A percentile compares a stretch with the other conserved stretches of the same genome.
phyloP scores from a whole-genome alignment of 1,284 basidiomycete species.

The Cryptococcus hybrid region DNA sequence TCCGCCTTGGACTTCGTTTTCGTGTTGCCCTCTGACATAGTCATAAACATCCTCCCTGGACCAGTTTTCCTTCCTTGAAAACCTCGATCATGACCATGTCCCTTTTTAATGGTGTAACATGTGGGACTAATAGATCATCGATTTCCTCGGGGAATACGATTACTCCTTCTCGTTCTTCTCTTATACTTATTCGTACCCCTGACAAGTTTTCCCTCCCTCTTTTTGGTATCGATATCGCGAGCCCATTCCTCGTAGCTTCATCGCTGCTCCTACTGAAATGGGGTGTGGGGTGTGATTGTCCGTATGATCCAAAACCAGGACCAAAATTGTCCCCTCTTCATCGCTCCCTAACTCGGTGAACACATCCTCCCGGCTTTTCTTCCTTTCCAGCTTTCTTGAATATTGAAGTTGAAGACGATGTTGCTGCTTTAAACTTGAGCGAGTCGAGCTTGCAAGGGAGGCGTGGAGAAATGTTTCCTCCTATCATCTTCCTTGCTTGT shows the following conservation, averaged over 20 bases:
- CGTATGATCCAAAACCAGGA: background rate
- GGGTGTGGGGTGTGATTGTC: background rate
- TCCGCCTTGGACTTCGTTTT: too few species aligned
- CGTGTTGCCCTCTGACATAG: too few species aligned
- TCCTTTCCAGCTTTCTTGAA: constrained; percentile 2
- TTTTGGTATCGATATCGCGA: background rate
- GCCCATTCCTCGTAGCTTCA: background rate
- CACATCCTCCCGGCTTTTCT: constrained; percentile 14
- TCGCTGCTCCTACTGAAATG: background rate
- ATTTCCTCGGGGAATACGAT: background rate
- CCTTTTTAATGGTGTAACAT: too few species aligned
- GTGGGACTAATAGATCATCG: too few species aligned
- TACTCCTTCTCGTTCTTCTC: background rate
- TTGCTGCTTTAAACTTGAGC: background rate
- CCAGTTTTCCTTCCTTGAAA: too few species aligned
- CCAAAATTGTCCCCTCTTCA: background rate
- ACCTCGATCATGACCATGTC: too few species aligned
- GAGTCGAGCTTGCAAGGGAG: too few species aligned
- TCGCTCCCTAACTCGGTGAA: constrained; percentile 16
- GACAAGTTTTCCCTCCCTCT: background rate
- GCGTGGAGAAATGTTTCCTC: too few species aligned
- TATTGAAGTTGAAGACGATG: background rate
- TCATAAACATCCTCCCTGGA: too few species aligned
- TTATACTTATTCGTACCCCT: background rate
- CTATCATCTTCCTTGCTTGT: background rate